Conservation (phyloP, 257 asterid genomes). For the Rauvolfia tetraphylla region DNA sequence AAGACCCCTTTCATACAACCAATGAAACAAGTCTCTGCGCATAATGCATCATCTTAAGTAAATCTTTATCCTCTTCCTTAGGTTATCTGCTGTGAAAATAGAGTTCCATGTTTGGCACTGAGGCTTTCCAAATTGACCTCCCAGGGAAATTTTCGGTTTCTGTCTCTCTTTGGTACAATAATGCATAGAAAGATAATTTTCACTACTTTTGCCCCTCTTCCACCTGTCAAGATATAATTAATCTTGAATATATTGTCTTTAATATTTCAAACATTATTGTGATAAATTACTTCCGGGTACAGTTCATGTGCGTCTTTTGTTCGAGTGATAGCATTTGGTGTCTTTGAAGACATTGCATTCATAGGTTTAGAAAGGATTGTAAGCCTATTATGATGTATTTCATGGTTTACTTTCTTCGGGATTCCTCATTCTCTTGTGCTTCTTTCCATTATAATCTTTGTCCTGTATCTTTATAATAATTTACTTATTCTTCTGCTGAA, state of each 20-base stretch:
- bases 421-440: background rate
- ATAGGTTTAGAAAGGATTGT: background rate
- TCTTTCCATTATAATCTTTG: no score
- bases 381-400: background rate
- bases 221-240: background rate
- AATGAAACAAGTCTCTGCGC: no score
- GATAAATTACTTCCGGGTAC: background rate
- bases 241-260: background rate
- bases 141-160: no score
- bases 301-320: background rate
- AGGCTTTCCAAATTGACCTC: no score
- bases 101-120: no score
- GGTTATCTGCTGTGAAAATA: no score
- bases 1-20: no score
- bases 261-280: no score
- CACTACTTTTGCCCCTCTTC: background rate
- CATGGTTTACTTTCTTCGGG: background rate
- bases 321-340: background rate
- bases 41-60: no score
- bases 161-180: background rate
- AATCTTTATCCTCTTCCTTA: no score
- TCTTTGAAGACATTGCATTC: background rate
- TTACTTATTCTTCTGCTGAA: background rate
- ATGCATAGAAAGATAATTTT: background rate
- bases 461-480: background rate